Evolutionary conservation across 2,329 filamentous ascomycete genomes (phyloP).

Genomic region (Epichloe typhina): DNA sequence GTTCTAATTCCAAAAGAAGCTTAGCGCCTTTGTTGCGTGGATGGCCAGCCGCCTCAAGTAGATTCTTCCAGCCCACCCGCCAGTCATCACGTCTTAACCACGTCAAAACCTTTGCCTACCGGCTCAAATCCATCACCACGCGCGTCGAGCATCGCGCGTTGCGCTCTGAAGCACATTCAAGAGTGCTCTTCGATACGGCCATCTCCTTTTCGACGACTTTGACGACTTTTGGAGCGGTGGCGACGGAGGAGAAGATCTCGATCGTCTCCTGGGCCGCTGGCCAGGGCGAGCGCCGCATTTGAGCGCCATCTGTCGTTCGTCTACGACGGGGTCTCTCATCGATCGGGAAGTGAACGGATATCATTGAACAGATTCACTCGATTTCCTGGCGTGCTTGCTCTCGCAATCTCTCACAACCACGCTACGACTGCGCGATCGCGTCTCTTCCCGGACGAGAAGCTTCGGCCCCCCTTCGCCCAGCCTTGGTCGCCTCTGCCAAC

Average conservation of each 20-base stretch:
- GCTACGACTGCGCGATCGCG: conserved; percentile 6
- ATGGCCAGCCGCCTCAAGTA: conserved; percentile 27
- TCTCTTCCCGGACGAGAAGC: conserved; percentile 5
- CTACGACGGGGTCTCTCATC: conserved; percentile 21
- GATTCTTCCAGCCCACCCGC: conserved; percentile 29
- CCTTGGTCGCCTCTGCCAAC: conserved; percentile 5
- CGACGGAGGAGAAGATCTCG: conserved; percentile 32
- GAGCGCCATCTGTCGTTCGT: conserved; percentile 27
- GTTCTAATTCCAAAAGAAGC: conserved; percentile 12
- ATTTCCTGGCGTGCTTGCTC: conserved; percentile 11
- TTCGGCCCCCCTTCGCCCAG: conserved; percentile 4
- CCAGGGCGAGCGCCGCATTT: conserved; percentile 30
- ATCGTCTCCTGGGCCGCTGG: conserved; percentile 34
- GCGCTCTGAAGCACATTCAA: conserved; percentile 15
- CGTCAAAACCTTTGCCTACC: conserved; percentile 28
- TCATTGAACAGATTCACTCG: conserved; percentile 10
- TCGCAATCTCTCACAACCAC: not conserved
- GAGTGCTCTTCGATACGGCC: conserved; percentile 19
- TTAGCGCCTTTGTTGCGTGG: conserved; percentile 19
- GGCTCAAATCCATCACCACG: conserved; percentile 31
- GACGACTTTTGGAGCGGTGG: conserved; percentile 27
- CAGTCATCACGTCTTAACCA: conserved; percentile 27
- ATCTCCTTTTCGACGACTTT: conserved; percentile 22
- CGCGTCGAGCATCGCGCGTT: conserved; percentile 39
- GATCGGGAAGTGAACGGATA: conserved; percentile 14